Evolutionary conservation across 176 grass and related monocot genomes (phyloP).

Genomic region (Olyra latifolia): DNA sequence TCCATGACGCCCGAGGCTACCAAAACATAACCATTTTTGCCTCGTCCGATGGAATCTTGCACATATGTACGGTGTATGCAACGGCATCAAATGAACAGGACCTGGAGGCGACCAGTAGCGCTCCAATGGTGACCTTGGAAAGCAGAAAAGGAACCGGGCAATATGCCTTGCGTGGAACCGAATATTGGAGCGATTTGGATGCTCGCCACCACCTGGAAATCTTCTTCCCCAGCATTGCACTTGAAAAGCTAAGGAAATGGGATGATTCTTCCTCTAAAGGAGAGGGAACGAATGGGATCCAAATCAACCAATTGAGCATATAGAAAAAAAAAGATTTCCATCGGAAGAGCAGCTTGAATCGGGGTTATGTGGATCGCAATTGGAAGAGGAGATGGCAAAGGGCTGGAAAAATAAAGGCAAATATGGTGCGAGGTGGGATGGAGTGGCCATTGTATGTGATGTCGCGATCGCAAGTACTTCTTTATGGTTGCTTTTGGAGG

Average conservation of each 20-base stretch:
- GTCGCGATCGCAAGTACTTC: constrained; percentile 37
- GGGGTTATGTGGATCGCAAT: constrained; percentile 37
- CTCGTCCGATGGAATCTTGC: constrained; percentile 26
- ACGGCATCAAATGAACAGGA: constrained; percentile 22
- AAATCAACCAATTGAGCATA: constrained; percentile 16
- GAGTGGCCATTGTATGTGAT: constrained; percentile 36
- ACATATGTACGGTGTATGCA: constrained; percentile 39
- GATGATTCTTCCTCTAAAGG: constrained; percentile 13
- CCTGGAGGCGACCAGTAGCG: constrained; percentile 26
- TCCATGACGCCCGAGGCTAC: constrained; percentile 28
- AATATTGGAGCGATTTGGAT: constrained; percentile 29
- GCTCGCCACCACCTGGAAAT: constrained; percentile 16
- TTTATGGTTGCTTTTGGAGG: constrained; percentile 32
- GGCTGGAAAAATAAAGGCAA: not conserved
- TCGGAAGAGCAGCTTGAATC: constrained; percentile 23
- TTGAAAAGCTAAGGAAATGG: constrained; percentile 3
- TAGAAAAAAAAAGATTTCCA: constrained; percentile 41
- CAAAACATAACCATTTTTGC: constrained; percentile 8
- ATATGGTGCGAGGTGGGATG: constrained; percentile 2
- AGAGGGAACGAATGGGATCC: constrained; percentile 29
- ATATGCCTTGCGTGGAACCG: constrained; percentile 12
- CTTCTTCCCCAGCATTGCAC: constrained; percentile 34
- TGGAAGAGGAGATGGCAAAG: constrained; percentile 25
- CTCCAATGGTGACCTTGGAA: not conserved
- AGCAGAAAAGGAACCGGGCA: constrained; percentile 1